Percentiles rank a stretch among this genome's conserved stretches.
Evolutionary conservation across 208 protist genomes (phyloP).

Genomic region (Leishmania mexicana): DNA sequence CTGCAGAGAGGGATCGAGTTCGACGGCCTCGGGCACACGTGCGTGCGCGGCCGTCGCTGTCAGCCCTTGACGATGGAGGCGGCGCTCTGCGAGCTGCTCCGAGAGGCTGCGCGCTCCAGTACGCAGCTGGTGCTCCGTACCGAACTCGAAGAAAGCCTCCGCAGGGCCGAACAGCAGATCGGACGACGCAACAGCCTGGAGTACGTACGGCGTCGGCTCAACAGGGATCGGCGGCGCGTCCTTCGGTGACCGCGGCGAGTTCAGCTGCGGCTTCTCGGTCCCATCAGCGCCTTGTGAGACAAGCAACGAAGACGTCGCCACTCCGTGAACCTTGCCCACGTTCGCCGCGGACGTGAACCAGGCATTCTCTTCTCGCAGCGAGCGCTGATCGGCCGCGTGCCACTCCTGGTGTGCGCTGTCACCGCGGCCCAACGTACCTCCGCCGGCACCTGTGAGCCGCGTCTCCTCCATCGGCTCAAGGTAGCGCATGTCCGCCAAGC

Average conservation of each 20-base stretch:
- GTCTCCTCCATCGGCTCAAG: conserved; percentile 10
- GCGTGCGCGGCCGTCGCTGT: neutral
- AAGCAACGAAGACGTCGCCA: neutral
- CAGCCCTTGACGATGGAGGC: neutral
- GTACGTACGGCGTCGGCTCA: conserved; percentile 21
- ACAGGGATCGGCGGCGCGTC: neutral
- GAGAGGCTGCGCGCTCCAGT: conserved; percentile 5
- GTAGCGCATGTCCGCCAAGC: conserved; percentile 35
- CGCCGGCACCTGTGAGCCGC: neutral
- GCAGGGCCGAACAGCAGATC: conserved; percentile 57
- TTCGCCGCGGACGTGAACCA: neutral
- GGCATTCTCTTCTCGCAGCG: neutral
- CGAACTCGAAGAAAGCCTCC: conserved; percentile 50
- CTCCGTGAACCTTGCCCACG: neutral
- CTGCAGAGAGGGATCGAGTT: conserved; percentile 45
- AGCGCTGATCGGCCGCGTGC: neutral
- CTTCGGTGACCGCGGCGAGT: neutral
- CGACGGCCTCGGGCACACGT: conserved; percentile 15
- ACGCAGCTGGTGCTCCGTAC: conserved; percentile 18
- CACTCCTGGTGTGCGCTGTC: no score
- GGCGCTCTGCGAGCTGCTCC: conserved; percentile 12
- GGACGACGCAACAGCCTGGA: conserved; percentile 36
- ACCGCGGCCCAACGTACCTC: neutral
- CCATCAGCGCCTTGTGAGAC: neutral
- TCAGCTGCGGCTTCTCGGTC: neutral